These are phyloP conservation scores for Fomitopsis serialis DNA, from an alignment of 768 basidiomycete species.

Conservation along the genomic window DNA sequence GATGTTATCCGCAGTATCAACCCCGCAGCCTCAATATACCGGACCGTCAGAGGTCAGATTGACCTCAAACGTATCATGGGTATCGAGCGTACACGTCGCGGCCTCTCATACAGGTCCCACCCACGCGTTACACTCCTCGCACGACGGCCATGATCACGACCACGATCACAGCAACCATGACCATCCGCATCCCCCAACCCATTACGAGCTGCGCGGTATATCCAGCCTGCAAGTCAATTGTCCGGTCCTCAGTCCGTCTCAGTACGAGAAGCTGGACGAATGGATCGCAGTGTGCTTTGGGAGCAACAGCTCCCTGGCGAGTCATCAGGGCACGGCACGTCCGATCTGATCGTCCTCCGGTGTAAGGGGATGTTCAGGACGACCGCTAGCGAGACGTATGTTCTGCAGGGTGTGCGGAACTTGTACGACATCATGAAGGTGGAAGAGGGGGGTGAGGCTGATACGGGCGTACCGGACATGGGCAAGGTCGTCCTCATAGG, in stretches of 20 bases:
- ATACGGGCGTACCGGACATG: slow-evolving; percentile 46
- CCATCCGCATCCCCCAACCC: slow-evolving; percentile 32
- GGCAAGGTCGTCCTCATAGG: slow-evolving; percentile 90
- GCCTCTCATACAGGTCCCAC: slow-evolving; percentile 22
- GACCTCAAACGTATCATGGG: slow-evolving; percentile 74
- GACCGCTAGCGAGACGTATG: slow-evolving; percentile 49
- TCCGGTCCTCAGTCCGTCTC: slow-evolving; percentile 46
- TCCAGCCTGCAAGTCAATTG: slow-evolving; percentile 71
- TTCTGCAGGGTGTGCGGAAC: slow-evolving; percentile 88
- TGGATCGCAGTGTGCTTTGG: slow-evolving; percentile 88
- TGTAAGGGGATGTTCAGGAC: slow-evolving; percentile 80
- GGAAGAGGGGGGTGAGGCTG: slow-evolving; percentile 25
- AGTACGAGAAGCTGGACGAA: slow-evolving; percentile 55
- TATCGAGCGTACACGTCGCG: slow-evolving; percentile 71
- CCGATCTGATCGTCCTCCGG: slow-evolving; percentile 60
- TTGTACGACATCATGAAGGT: slow-evolving; percentile 76
- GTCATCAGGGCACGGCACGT: slow-evolving; percentile 3
- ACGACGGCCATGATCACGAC: slow-evolving; percentile 26
- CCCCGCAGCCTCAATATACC: slow-evolving; percentile 69
- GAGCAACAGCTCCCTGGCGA: slow-evolving; percentile 49
- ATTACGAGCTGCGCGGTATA: slow-evolving; percentile 78
- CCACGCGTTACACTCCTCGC: not conserved
- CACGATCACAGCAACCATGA: slow-evolving; percentile 29
- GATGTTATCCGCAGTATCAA: slow-evolving; percentile 69
- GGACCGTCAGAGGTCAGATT: slow-evolving; percentile 67